phyloP scores from a whole-genome alignment of 768 basidiomycete genomes.

The Pleurotus cornucopiae region DNA sequence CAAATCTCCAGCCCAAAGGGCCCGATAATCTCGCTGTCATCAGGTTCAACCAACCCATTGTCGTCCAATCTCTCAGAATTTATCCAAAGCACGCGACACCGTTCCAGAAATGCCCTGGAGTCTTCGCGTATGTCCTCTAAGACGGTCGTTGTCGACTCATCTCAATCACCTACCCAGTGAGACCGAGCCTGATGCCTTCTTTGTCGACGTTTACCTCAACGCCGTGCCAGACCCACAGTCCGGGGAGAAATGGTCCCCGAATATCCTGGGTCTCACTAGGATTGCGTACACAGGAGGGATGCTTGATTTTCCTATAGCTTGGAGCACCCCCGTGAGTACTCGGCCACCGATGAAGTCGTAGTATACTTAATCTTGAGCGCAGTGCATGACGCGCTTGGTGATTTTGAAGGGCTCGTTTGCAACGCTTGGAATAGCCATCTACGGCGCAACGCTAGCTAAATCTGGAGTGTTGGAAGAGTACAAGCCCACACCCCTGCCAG shows the following conservation, averaged over 20 bases:
- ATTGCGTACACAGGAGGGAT: constrained; percentile 70
- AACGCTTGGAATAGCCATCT: constrained; percentile 60
- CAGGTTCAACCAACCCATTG: constrained; percentile 65
- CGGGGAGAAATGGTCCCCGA: constrained; percentile 54
- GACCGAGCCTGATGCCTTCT: constrained; percentile 73
- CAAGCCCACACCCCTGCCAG: constrained; percentile 35
- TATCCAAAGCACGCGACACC: constrained; percentile 65
- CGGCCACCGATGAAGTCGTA: neutral
- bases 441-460: constrained; percentile 42
- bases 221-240: constrained; percentile 45
- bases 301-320: constrained; percentile 62
- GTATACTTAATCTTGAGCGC: neutral
- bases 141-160: constrained; percentile 3
- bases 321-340: constrained; percentile 60
- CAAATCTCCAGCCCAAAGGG: constrained; percentile 54
- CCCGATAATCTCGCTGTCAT: constrained; percentile 61
- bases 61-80: constrained; percentile 62
- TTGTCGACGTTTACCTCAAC: constrained; percentile 73
- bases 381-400: constrained; percentile 77
- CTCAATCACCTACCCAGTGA: constrained; percentile 31
- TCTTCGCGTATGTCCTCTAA: constrained; percentile 50
- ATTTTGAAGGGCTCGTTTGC: constrained; percentile 76
- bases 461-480: constrained; percentile 31
- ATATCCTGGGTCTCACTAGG: constrained; percentile 67
- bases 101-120: constrained; percentile 55